Base-by-base conservation (phyloP, 257 asterid genomes). In the Scutellaria baicalensis region DNA sequence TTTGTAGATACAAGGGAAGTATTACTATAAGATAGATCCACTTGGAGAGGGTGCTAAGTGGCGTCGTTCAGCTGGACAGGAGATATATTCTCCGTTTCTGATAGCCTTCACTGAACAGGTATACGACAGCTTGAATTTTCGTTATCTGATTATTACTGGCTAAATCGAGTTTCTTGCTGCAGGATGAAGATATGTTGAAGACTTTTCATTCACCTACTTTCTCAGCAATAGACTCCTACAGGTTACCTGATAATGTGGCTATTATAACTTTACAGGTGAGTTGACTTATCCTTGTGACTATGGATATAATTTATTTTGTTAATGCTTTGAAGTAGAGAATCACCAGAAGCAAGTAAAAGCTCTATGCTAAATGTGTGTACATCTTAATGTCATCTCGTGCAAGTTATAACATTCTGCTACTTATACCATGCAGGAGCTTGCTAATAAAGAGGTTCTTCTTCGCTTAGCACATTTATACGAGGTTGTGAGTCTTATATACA, bases 51-150 rank as follows among this genome's bases (percentile, higher is more conserved):
- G 91, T 49, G 86, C 91, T 14, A 85, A 83, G 75, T 85, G 91
- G 91, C 85, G 91, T 50, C 88, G 91, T 17, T 65, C 85, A 65
- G 78, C 76, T 60, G 91, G 91, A 39, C 91, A 85, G 78, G 91
- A 85, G 83, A 66, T 83, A 52, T 85, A 81, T 79, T 83, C 91
- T 50, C 91, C 91, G 21, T 68, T 83, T 56, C 81, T 85, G 10
- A 75, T 85, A 59, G 88, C 91, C 68, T 85, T 85, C 73, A 66
- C 79, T 35, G 85, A 85, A 62, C 86, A 77, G 86, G 91, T 83
- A 64, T 51, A 31, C 57, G 13, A 33, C 48, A 57, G 50, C n/a
- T 71, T 20, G 56, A 48, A 59, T 44, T 51, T 27, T 63, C 62
- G 40, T 9, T 43, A 65, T 68, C 66, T 56, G 35, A 27, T 8